Conservation (phyloP, 1,284 basidiomycete species). For the Ganoderma sp. region DNA sequence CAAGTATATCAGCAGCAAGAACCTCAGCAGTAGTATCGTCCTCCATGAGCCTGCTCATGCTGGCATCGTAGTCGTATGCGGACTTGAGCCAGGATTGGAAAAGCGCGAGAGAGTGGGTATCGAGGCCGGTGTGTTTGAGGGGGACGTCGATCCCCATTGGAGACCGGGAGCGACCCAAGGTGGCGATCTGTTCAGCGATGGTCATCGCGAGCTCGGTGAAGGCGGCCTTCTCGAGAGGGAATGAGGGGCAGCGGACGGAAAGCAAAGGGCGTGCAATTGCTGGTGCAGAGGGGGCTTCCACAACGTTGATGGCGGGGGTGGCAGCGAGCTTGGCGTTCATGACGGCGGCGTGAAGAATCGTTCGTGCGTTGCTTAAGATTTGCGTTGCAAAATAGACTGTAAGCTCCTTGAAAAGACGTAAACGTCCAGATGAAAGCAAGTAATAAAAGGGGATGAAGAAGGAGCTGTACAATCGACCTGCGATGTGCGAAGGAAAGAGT, state of each 20-base stretch:
- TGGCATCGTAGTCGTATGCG: conserved; percentile 33
- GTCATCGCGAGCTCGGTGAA: conserved; percentile 36
- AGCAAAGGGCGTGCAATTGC: conserved; percentile 29
- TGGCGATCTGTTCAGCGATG: conserved; percentile 36
- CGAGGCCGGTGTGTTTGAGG: conserved; percentile 31
- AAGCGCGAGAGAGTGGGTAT: conserved; percentile 28
- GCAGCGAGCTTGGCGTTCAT: conserved; percentile 33
- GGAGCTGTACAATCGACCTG: conserved; percentile 39
- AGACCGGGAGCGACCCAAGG: conserved; percentile 28
- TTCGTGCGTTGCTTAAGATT: conserved; percentile 31
- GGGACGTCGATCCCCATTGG: conserved; percentile 35
- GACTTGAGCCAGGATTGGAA: conserved; percentile 34
- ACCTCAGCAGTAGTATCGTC: conserved; percentile 30
- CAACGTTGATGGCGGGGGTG: conserved; percentile 14
- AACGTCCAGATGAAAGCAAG: conserved; percentile 13
- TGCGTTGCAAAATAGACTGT: conserved; percentile 33
- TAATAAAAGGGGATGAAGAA: conserved; percentile 19
- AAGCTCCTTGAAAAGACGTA: conserved; percentile 28
- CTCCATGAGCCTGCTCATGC: conserved; percentile 32
- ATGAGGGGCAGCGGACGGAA: conserved; percentile 27
- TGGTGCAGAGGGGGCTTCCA: conserved; percentile 23
- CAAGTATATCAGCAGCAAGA: conserved; percentile 32
- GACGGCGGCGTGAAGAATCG: conserved; percentile 30
- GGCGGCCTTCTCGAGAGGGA: conserved; percentile 26
- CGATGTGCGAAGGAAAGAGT: conserved; percentile 33